phyloP scores from a whole-genome alignment of 805 yeast genomes.

The Nakazawaea ishiwadae region DNA sequence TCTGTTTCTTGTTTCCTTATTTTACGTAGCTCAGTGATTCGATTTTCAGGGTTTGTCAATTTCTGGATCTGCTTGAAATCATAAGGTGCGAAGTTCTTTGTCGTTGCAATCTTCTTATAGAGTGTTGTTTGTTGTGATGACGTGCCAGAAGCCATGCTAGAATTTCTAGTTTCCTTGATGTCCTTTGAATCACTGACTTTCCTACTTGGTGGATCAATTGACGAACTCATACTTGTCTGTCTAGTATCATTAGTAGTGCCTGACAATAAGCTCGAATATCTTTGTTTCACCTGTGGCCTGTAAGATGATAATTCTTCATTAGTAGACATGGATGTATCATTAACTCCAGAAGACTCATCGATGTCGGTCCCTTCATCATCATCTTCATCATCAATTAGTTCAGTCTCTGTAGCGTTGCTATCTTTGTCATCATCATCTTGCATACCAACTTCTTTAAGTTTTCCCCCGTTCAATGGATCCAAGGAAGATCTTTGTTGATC shows the following conservation, averaged over 20 bases:
- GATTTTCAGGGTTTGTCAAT: conserved; percentile 35
- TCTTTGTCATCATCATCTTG: conserved; percentile 11
- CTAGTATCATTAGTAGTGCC: conserved; percentile 3
- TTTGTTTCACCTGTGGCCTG: conserved; percentile 2
- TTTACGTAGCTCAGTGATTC: conserved; percentile 35
- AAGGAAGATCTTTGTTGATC: not conserved
- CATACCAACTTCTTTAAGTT: conserved; percentile 7
- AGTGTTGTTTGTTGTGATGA: conserved; percentile 12
- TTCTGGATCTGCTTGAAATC: conserved; percentile 38
- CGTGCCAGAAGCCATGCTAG: conserved; percentile 23
- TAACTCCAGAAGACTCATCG: too few species aligned
- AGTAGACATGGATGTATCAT: not conserved
- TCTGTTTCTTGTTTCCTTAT: conserved; percentile 37
- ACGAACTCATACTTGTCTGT: conserved; percentile 17
- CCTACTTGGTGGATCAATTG: conserved; percentile 14
- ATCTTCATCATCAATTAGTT: not conserved
- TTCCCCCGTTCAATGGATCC: not conserved
- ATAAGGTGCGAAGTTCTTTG: conserved; percentile 1
- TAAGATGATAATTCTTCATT: not conserved
- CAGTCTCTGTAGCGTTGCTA: conserved; percentile 10
- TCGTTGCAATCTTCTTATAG: not conserved
- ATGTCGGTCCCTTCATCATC: conserved; percentile 8
- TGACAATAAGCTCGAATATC: conserved; percentile 9
- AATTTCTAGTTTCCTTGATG: conserved; percentile 13
- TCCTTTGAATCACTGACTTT: conserved; percentile 14